Percentiles rank a stretch among this genome's conserved stretches.
These are phyloP conservation scores for Sporopachydermia cereana DNA, from an alignment of 1,139 yeast species.

Conservation along the genomic window DNA sequence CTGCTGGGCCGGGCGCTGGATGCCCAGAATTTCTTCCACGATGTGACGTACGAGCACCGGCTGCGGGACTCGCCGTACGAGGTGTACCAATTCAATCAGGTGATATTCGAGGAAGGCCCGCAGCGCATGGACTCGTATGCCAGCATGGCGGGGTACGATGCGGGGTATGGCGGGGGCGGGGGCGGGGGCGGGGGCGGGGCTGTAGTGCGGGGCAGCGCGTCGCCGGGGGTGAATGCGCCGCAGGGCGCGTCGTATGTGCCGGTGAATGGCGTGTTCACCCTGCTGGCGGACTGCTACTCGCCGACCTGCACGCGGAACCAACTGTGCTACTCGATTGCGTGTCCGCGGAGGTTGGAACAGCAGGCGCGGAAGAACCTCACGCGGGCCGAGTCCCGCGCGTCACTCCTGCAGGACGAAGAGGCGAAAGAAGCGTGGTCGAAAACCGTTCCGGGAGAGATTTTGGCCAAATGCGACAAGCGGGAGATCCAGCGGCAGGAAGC, in stretches of 20 bases:
- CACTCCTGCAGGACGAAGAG: slow-evolving; percentile 61
- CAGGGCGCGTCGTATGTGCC: slow-evolving; percentile 16
- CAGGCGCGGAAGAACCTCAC: slow-evolving; percentile 82
- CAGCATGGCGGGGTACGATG: too few species aligned
- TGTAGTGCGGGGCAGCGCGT: background rate
- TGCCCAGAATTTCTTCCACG: slow-evolving; percentile 90
- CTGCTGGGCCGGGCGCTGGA: slow-evolving; percentile 85
- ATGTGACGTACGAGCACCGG: slow-evolving; percentile 89
- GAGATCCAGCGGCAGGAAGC: slow-evolving; percentile 93
- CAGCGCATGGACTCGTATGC: slow-evolving; percentile 2
- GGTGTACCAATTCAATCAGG: slow-evolving; percentile 76
- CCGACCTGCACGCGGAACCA: slow-evolving; percentile 89
- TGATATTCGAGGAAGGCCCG: slow-evolving; percentile 12
- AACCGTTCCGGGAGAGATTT: slow-evolving; percentile 71
- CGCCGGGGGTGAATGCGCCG: background rate
- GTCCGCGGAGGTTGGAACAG: slow-evolving; percentile 92
- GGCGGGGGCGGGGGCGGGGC: too few species aligned
- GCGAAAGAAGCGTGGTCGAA: slow-evolving; percentile 90
- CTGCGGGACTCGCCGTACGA: slow-evolving; percentile 80
- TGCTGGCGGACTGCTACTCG: slow-evolving; percentile 88
- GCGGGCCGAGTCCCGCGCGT: slow-evolving; percentile 70
- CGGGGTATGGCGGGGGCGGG: too few species aligned
- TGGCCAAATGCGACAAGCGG: slow-evolving; percentile 68
- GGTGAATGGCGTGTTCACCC: slow-evolving; percentile 86
- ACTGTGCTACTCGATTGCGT: slow-evolving; percentile 90